Evolutionary conservation across 2,329 filamentous ascomycete species (phyloP).

Genomic region (Fusarium siculi): DNA sequence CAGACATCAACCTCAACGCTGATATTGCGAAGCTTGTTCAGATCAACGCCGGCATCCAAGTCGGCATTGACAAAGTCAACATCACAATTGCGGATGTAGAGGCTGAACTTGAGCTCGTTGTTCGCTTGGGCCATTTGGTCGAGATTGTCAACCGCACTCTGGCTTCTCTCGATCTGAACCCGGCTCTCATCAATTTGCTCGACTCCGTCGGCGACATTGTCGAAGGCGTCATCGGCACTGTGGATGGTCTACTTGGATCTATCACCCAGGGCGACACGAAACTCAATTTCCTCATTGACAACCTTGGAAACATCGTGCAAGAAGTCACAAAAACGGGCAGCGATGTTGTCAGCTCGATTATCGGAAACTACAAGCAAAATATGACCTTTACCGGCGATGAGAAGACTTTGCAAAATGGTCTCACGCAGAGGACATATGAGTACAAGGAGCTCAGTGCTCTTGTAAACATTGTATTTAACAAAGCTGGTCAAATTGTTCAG

Average conservation of each 20-base stretch:
- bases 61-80: conserved; percentile 26
- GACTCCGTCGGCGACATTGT: conserved; percentile 23
- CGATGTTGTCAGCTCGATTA: conserved; percentile 18
- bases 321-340: conserved; percentile 13
- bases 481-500: conserved; percentile 24
- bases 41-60: conserved; percentile 19
- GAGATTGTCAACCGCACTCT: conserved; percentile 27
- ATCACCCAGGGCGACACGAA: conserved; percentile 26
- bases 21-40: conserved; percentile 21
- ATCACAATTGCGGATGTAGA: conserved; percentile 24
- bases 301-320: conserved; percentile 25
- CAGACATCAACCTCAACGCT: conserved; percentile 27
- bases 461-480: conserved; percentile 27
- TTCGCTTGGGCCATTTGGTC: conserved; percentile 18
- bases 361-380: conserved; percentile 25
- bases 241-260: conserved; percentile 18
- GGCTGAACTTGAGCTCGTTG: conserved; percentile 23
- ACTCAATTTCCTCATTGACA: conserved; percentile 24
- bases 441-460: conserved; percentile 18
- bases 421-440: conserved; percentile 18
- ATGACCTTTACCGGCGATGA: conserved; percentile 27
- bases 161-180: conserved; percentile 22
- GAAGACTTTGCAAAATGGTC: conserved; percentile 12
- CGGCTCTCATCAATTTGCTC: conserved; percentile 15
- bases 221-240: conserved; percentile 11